phyloP scores from a whole-genome alignment of 2,329 filamentous ascomycete genomes.

The Amylocarpus encephaloides region DNA sequence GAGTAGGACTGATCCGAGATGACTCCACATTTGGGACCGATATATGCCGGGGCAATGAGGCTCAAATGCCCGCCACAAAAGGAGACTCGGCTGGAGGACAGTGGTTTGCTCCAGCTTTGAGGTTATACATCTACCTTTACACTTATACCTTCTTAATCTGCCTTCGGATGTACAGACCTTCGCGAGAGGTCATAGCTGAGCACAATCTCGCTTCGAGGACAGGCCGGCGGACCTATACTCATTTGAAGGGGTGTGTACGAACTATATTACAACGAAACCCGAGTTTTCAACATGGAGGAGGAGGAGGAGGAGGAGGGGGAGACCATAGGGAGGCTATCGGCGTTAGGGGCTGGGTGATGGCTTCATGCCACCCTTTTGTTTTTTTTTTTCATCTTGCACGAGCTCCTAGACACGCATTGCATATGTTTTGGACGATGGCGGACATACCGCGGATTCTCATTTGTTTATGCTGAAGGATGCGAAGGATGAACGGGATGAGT shows the following conservation, averaged over 20 bases:
- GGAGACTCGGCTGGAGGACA: conserved; percentile 3
- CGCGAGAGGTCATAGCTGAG: conserved; percentile 23
- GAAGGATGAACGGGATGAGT: background rate
- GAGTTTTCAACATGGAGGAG: conserved; percentile 9
- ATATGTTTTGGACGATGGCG: conserved; percentile 17
- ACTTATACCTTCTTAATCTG: conserved; percentile 28
- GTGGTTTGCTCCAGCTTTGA: conserved; percentile 5
- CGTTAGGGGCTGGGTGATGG: conserved; percentile 17
- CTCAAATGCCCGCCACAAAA: conserved; percentile 7
- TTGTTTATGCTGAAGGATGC: conserved; percentile 5
- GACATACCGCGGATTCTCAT: conserved; percentile 24
- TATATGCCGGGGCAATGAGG: conserved; percentile 4
- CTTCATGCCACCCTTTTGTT: background rate
- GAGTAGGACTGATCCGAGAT: conserved; percentile 33
- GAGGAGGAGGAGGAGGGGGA: conserved; percentile 11
- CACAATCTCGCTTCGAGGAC: conserved; percentile 1
- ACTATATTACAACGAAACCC: conserved; percentile 9
- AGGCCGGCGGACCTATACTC: conserved; percentile 21
- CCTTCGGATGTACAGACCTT: conserved; percentile 27
- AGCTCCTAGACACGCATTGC: conserved; percentile 10
- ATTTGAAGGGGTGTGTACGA: conserved; percentile 5
- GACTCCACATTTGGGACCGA: too few relatives aligned
- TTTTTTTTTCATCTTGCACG: conserved; percentile 9
- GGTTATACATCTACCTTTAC: conserved; percentile 4
- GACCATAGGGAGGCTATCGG: conserved; percentile 21